Evolutionary conservation across 768 basidiomycete genomes (phyloP).

Genomic region (Epithele typhae): DNA sequence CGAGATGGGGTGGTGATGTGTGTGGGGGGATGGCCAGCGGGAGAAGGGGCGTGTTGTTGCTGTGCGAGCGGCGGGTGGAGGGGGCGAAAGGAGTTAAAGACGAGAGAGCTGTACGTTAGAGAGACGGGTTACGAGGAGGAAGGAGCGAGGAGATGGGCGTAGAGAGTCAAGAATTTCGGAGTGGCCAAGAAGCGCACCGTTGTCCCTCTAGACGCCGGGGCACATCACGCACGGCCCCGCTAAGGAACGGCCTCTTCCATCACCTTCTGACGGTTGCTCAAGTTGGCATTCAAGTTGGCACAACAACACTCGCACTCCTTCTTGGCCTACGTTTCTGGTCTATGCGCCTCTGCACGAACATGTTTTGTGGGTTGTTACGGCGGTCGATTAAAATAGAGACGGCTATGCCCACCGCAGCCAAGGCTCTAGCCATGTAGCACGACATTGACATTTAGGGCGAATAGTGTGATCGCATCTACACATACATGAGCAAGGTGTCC

Average conservation of each 20-base stretch:
- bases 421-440: no score
- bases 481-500: no score
- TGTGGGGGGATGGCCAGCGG: conserved; percentile 2
- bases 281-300: background rate
- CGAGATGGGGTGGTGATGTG: conserved; percentile 1
- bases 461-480: no score
- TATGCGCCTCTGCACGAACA: no score
- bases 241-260: conserved; percentile 6
- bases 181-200: conserved; percentile 5
- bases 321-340: no score
- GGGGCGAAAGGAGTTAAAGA: conserved; percentile 15
- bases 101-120: conserved; percentile 14
- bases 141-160: conserved; percentile 16
- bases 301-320: background rate
- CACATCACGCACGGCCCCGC: conserved; percentile 16
- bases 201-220: conserved; percentile 8
- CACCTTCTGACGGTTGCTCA: conserved; percentile 9
- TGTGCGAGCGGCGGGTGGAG: conserved; percentile 16
- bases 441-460: no score
- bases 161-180: conserved; percentile 11
- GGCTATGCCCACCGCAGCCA: no score
- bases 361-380: no score
- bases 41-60: conserved; percentile 12
- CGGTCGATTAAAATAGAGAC: no score
- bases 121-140: conserved; percentile 6